Evolutionary conservation across 345 rosid genomes (phyloP).

Genomic region (Murraya koenigii): DNA sequence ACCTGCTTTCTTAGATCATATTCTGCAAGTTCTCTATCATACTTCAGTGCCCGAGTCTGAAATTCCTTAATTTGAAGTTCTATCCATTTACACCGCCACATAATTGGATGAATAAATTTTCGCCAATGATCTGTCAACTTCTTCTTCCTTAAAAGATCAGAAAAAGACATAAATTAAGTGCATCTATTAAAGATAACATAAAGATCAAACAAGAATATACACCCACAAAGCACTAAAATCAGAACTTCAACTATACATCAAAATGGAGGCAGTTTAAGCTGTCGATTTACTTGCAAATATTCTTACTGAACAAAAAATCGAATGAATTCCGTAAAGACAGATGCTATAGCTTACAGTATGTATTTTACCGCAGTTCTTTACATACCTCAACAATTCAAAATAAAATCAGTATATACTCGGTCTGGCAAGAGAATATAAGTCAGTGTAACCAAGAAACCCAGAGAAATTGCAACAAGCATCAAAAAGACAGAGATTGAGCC

Average conservation of each 20-base stretch:
- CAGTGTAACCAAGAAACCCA: background rate
- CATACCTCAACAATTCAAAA: background rate
- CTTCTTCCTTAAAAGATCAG: constrained; percentile 47
- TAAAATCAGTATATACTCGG: background rate
- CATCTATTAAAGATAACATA: background rate
- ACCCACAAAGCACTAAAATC: background rate
- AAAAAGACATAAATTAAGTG: background rate
- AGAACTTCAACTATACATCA: background rate
- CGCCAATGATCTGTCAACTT: constrained; percentile 83
- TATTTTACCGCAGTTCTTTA: background rate
- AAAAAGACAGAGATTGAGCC: background rate
- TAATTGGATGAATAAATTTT: constrained; percentile 64
- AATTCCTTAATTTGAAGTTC: constrained; percentile 63
- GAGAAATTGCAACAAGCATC: background rate
- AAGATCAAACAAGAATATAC: background rate
- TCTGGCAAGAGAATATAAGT: background rate
- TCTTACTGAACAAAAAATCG: background rate
- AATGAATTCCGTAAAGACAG: background rate
- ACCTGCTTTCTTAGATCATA: constrained; percentile 44
- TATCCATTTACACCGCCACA: constrained; percentile 83
- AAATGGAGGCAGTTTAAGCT: background rate
- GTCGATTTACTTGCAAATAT: background rate
- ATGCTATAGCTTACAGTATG: background rate
- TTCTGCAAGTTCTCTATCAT: constrained; percentile 58
- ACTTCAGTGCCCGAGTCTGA: constrained; percentile 46